These are phyloP conservation scores for Linnemannia schmuckeri DNA, from an alignment of 192 early-diverging fungal genomes.

Conservation along the genomic window DNA sequence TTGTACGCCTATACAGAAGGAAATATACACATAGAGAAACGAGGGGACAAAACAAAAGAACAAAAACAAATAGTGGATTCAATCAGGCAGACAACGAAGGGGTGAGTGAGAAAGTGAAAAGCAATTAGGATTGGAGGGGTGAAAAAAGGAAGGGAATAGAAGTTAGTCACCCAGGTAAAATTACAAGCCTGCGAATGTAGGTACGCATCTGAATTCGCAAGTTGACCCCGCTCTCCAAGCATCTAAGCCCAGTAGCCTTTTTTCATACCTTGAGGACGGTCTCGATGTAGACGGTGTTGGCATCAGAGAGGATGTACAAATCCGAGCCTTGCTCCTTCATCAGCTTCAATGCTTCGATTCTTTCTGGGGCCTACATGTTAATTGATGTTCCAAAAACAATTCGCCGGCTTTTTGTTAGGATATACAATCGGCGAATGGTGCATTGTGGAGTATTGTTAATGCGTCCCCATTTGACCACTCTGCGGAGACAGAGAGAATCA, in stretches of 20 bases:
- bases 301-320: slow-evolving; percentile 72
- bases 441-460: neutral
- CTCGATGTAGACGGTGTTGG: slow-evolving; percentile 73
- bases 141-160: neutral
- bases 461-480: neutral
- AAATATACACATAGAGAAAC: neutral
- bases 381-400: neutral
- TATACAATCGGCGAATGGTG: neutral
- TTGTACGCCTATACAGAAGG: slow-evolving; percentile 56
- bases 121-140: neutral
- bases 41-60: neutral
- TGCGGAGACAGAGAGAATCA: neutral
- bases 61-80: neutral
- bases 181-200: slow-evolving; percentile 39
- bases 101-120: slow-evolving; percentile 54
- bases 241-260: neutral
- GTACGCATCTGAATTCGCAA: too few relatives aligned
- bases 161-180: slow-evolving; percentile 64
- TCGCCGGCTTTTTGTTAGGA: neutral
- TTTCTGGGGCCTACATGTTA: slow-evolving; percentile 56
- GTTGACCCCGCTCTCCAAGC: neutral
- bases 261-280: slow-evolving; percentile 65
- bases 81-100: slow-evolving; percentile 42
- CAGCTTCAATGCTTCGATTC: slow-evolving; percentile 58
- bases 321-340: slow-evolving; percentile 61